Percentiles rank a stretch among this genome's conserved stretches.
Evolutionary conservation across 2,329 filamentous ascomycete genomes (phyloP).

Genomic region (Fusarium nelsonii): DNA sequence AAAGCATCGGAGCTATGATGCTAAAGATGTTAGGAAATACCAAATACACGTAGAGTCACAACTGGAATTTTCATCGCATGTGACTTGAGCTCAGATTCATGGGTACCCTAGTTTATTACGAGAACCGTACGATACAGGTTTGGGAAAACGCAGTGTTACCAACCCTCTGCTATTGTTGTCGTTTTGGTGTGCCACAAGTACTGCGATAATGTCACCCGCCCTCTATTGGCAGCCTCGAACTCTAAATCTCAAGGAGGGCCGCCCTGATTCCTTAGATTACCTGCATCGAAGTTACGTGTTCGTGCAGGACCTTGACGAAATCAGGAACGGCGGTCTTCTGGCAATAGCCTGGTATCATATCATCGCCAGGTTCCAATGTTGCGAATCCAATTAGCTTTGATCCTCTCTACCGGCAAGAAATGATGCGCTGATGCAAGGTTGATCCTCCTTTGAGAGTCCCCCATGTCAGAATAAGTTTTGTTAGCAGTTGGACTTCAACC

Average conservation of each 20-base stretch:
- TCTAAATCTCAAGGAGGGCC: not conserved
- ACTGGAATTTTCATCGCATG: too few species aligned
- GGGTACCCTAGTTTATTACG: too few species aligned
- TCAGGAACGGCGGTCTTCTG: too few species aligned
- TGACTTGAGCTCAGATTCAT: too few species aligned
- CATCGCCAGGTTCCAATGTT: too few species aligned
- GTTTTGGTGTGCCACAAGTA: not conserved
- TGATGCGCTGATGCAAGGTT: too few species aligned
- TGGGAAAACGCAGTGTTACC: not conserved
- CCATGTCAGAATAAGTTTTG: not conserved
- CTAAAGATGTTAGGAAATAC: too few species aligned
- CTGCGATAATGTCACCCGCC: slow-evolving; percentile 15
- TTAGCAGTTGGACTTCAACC: slow-evolving; percentile 1
- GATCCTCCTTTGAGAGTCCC: not conserved
- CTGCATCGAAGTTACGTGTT: not conserved
- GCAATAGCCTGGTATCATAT: not conserved
- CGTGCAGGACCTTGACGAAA: not conserved
- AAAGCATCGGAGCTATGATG: too few species aligned
- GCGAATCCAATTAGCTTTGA: not conserved
- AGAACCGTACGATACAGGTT: too few species aligned
- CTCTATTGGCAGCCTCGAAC: not conserved
- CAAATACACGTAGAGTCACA: too few species aligned
- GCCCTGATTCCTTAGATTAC: not conserved
- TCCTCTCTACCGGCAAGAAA: not conserved
- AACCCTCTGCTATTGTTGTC: not conserved